These are phyloP conservation scores for Pterulicium gracile DNA, from an alignment of 1,284 basidiomycete genomes.

Conservation along the genomic window DNA sequence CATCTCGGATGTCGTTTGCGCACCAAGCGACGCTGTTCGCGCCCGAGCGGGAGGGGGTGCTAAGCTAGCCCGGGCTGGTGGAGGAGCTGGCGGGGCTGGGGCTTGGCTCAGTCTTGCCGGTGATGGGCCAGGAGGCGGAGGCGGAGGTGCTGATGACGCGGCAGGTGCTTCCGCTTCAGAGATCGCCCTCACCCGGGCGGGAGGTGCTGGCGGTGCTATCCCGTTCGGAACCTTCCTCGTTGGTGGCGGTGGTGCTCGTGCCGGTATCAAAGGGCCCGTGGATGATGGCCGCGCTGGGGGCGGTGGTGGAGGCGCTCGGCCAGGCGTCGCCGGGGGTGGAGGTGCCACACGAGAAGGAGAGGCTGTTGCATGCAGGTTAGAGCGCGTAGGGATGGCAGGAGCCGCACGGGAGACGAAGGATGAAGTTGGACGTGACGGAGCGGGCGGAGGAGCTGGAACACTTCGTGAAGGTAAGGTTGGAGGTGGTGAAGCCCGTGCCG, in stretches of 20 bases:
- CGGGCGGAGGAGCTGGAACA: constrained; percentile 3
- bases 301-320: constrained; percentile 16
- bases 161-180: constrained; percentile 20
- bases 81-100: constrained; percentile 16
- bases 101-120: constrained; percentile 18
- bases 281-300: constrained; percentile 22
- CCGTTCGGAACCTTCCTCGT: constrained; percentile 13
- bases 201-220: constrained; percentile 25
- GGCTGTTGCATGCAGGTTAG: constrained; percentile 10
- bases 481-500: constrained; percentile 1
- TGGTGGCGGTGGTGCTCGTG: constrained; percentile 15
- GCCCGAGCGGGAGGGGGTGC: constrained; percentile 24
- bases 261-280: constrained; percentile 11
- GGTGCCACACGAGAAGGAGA: constrained; percentile 19
- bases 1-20: neutral
- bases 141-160: constrained; percentile 14
- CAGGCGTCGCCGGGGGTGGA: constrained; percentile 14
- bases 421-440: neutral
- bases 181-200: constrained; percentile 26
- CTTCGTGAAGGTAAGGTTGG: constrained; percentile 4
- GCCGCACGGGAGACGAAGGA: neutral
- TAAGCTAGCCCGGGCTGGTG: constrained; percentile 17
- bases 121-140: constrained; percentile 17
- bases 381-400: neutral
- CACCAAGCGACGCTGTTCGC: constrained; percentile 16